Evolutionary conservation across 2,329 filamentous ascomycete species (phyloP), one percentile per base, ranked within the genome.

Genomic region (Ascochyta viciae-villosae): DNA sequence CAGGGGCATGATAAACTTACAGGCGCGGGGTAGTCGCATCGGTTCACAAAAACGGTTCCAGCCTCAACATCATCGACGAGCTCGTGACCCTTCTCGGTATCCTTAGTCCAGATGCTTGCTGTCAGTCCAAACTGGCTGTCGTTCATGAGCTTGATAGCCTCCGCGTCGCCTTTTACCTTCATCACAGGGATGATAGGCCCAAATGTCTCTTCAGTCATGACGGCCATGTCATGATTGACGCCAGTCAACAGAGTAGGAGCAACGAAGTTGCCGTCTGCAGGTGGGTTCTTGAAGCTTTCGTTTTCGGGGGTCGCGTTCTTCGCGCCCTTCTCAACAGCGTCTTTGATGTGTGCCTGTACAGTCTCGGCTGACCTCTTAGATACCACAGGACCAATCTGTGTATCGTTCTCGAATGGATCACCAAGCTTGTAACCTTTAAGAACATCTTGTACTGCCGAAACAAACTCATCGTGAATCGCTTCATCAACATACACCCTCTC

Each of bases 21-120:
- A 60, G 94, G 92, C 74, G 89, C 92, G 43, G 94, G 94, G 76
- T 87, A 98, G 76, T 98, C 94, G 71, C 91, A 92, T 68, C 94
- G 86, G 76, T 98, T 98, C 68, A 98, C 91, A 78, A 97, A 98
- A 44, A 97, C 93, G 1, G 94, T 98, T 38, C 94, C 94, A 41
- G 94, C 93, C 74, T 97, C 93, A 43, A 98, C 87, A 46, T 88
- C 82, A 51, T 95, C 88, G 35, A 89, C 86, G 48, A 98, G 82
- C 73, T 90, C 84, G 66, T 92, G 87, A 15, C 89, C 94, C 71
- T 83, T 88, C 41, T 80, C 82, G 2, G 87, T 86, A 71, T 98
- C 92, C 76, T 95, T 96, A 54, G 92, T 96, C 94, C 94, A 98
- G 68, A 98, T 92, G 70, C 92, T 96, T n/a, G 93, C 94, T 3